Conservation (phyloP, 768 basidiomycete species). For the Suillus ampliporus region DNA sequence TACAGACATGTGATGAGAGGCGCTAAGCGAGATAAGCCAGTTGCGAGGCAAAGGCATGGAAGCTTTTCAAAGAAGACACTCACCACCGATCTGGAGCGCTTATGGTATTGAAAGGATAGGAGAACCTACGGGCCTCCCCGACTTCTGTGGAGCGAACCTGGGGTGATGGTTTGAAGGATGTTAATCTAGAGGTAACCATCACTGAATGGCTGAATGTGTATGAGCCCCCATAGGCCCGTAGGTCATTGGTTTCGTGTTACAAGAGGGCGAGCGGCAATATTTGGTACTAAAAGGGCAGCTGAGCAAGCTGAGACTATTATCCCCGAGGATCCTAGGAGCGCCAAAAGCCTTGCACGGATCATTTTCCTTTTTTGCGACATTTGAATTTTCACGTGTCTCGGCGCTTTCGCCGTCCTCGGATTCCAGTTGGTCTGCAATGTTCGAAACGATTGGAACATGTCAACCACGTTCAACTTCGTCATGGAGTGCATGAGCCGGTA, state of each 20-base stretch:
- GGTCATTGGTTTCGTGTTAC: neutral
- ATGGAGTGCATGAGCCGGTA: too few relatives aligned
- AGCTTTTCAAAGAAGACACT: neutral
- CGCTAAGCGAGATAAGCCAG: neutral
- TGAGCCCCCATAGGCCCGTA: neutral
- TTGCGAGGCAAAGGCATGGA: neutral
- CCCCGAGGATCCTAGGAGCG: too few relatives aligned
- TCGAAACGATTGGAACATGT: too few relatives aligned
- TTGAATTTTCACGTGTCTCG: too few relatives aligned
- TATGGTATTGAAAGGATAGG: neutral
- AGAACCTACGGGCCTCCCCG: slow-evolving; percentile 5
- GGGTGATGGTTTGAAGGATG: neutral
- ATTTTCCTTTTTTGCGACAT: too few relatives aligned
- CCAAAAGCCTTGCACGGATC: too few relatives aligned
- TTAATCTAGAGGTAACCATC: too few relatives aligned
- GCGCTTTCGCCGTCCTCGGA: too few relatives aligned
- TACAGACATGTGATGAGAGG: neutral
- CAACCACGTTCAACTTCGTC: too few relatives aligned
- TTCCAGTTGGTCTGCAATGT: too few relatives aligned
- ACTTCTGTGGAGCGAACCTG: neutral
- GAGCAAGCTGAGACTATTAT: neutral
- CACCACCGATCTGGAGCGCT: neutral
- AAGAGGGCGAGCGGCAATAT: neutral
- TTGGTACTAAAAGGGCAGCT: neutral
- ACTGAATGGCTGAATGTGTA: too few relatives aligned